A percentile compares a stretch with the other conserved stretches of the same genome.
These are phyloP conservation scores for Sugiyamaella grinbergsii DNA, from an alignment of 1,139 yeast species.

Conservation along the genomic window DNA sequence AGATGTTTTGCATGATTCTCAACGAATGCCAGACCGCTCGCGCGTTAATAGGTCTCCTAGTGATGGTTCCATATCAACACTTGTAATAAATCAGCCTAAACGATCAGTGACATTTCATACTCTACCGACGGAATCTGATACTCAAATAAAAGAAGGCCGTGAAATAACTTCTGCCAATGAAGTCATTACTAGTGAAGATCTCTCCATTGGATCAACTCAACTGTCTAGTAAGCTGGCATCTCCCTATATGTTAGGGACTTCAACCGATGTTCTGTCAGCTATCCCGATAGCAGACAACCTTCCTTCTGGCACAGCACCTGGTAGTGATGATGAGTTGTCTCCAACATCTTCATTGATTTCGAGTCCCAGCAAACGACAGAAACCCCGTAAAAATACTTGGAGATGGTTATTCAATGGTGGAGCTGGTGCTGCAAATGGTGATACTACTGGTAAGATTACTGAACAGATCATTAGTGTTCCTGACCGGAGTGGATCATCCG, in stretches of 20 bases:
- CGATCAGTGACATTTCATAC: not conserved
- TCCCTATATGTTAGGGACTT: conserved; percentile 20
- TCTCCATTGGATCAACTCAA: conserved; percentile 4
- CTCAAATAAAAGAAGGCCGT: not conserved
- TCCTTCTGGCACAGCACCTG: conserved; percentile 4
- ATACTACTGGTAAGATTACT: conserved; percentile 4
- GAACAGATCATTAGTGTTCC: conserved; percentile 3
- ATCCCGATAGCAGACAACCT: conserved; percentile 18
- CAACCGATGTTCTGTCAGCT: conserved; percentile 22
- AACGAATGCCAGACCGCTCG: not conserved
- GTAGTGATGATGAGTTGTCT: conserved; percentile 16
- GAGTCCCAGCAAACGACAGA: conserved; percentile 17
- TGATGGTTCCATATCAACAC: not conserved
- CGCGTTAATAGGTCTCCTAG: not conserved
- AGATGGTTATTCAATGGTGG: conserved; percentile 32
- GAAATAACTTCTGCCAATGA: not conserved
- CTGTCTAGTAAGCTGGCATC: conserved; percentile 12
- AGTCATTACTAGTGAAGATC: conserved; percentile 7
- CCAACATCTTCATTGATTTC: conserved; percentile 11
- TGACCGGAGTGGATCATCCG: conserved; percentile 12
- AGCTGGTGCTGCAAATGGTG: conserved; percentile 11
- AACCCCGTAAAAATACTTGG: conserved; percentile 33
- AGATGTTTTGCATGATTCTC: not conserved
- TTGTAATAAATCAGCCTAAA: not conserved
- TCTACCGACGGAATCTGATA: not conserved